Conservation (phyloP, 169 alveolate species). For the Cytauxzoon felis region DNA sequence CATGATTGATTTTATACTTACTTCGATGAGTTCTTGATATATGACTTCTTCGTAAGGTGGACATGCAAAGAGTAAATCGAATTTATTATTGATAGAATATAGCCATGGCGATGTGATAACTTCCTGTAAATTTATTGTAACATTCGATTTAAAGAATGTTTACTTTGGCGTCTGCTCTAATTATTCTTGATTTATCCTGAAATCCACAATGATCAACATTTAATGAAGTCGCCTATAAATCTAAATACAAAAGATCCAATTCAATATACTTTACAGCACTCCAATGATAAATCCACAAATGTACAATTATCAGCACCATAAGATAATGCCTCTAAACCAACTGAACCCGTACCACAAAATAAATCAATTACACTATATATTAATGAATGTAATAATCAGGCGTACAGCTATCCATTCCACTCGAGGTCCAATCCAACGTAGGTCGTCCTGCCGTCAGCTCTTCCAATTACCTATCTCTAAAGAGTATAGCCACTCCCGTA, state of each 20-base stretch:
- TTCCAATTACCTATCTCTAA: background rate
- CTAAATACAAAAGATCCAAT: no score
- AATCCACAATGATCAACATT: slow-evolving; percentile 56
- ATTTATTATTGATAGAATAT: slow-evolving; percentile 61
- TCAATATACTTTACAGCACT: slow-evolving; percentile 70
- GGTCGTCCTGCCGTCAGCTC: background rate
- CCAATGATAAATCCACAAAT: slow-evolving; percentile 72
- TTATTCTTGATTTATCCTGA: slow-evolving; percentile 58
- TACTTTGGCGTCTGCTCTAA: slow-evolving; percentile 76
- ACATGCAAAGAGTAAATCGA: slow-evolving; percentile 67
- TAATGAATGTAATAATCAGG: background rate
- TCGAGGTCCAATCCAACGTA: background rate
- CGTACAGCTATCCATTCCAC: slow-evolving; percentile 10
- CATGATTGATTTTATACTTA: background rate
- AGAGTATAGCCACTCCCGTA: background rate
- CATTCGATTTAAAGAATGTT: slow-evolving; percentile 5
- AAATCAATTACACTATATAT: slow-evolving; percentile 66
- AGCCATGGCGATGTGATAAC: slow-evolving; percentile 57
- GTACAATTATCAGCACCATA: slow-evolving; percentile 70
- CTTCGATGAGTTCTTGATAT: slow-evolving; percentile 65
- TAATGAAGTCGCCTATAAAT: slow-evolving; percentile 43
- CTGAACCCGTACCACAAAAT: slow-evolving; percentile 78
- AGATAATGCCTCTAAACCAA: slow-evolving; percentile 78
- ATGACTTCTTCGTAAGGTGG: slow-evolving; percentile 79
- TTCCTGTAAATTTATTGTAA: slow-evolving; percentile 51